Evolutionary conservation across 768 basidiomycete species (phyloP).

Genomic region (Chalciporus chontae): DNA sequence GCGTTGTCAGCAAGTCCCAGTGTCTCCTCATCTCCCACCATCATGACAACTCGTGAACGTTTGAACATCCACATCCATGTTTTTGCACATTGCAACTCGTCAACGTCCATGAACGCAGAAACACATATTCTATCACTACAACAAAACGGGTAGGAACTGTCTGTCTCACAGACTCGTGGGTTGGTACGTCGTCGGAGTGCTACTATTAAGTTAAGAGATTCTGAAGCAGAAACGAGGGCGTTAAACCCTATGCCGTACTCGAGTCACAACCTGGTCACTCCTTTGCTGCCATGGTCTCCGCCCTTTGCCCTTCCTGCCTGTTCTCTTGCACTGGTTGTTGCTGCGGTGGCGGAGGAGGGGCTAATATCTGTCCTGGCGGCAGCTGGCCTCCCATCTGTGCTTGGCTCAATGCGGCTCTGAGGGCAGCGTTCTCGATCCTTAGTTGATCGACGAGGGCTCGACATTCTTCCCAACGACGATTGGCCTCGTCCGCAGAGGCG

Average conservation of each 20-base stretch:
- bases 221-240: background rate
- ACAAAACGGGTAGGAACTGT: conserved; percentile 5
- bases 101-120: background rate
- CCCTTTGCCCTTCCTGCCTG: conserved; percentile 26
- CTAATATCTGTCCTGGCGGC: conserved; percentile 24
- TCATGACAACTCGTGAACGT: conserved; percentile 12
- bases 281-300: conserved; percentile 22
- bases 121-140: conserved; percentile 9
- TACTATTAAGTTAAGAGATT: conserved; percentile 5
- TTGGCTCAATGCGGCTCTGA: conserved; percentile 64
- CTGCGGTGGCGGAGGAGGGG: conserved; percentile 20
- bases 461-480: conserved; percentile 87
- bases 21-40: conserved; percentile 33
- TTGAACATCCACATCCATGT: background rate
- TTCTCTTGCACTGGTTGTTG: conserved; percentile 20
- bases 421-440: conserved; percentile 76
- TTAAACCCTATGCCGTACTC: background rate
- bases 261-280: conserved; percentile 13
- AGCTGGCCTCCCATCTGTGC: conserved; percentile 34
- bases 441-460: conserved; percentile 87
- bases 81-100: background rate
- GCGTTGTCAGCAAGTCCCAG: conserved; percentile 33
- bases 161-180: background rate
- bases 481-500: conserved; percentile 83
- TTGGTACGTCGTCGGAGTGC: conserved; percentile 12